Evolutionary conservation across 495 filamentous ascomycete species (phyloP).

Genomic region (Tricharina praecox): DNA sequence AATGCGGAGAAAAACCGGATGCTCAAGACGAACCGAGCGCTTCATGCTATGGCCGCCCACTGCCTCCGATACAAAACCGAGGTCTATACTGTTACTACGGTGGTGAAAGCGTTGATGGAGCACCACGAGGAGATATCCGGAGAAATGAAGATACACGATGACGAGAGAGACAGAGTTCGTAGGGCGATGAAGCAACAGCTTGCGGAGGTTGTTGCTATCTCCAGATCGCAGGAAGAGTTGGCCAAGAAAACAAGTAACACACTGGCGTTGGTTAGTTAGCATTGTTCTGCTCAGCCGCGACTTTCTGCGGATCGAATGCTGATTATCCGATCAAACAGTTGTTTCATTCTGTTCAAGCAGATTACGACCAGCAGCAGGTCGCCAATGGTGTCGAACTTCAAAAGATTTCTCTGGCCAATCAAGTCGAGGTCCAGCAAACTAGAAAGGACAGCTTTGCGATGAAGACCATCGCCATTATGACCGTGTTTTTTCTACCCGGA

Average conservation of each 20-base stretch:
- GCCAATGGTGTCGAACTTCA: not conserved
- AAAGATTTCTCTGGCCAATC: not conserved
- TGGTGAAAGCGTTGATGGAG: not conserved
- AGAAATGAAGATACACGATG: not conserved
- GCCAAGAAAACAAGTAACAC: not conserved
- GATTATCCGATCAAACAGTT: not conserved
- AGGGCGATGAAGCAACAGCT: not conserved
- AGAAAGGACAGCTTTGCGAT: slow-evolving; percentile 16
- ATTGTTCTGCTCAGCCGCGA: not conserved
- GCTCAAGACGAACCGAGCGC: not conserved
- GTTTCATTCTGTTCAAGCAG: not conserved
- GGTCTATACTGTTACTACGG: not conserved
- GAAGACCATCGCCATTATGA: slow-evolving; percentile 21
- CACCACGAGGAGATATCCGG: not conserved
- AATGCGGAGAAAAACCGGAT: not conserved
- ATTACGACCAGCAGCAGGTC: not conserved
- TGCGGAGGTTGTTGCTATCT: not conserved
- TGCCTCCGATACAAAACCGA: not conserved
- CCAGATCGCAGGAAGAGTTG: not conserved
- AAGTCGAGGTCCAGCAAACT: not conserved
- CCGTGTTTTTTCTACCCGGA: slow-evolving; percentile 18
- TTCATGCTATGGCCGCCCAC: not conserved
- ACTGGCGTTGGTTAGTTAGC: not conserved
- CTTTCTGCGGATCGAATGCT: too few species aligned
- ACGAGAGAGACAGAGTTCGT: not conserved